Conservation (phyloP, 2,329 filamentous ascomycete genomes). For the Alternaria ethzedia region DNA sequence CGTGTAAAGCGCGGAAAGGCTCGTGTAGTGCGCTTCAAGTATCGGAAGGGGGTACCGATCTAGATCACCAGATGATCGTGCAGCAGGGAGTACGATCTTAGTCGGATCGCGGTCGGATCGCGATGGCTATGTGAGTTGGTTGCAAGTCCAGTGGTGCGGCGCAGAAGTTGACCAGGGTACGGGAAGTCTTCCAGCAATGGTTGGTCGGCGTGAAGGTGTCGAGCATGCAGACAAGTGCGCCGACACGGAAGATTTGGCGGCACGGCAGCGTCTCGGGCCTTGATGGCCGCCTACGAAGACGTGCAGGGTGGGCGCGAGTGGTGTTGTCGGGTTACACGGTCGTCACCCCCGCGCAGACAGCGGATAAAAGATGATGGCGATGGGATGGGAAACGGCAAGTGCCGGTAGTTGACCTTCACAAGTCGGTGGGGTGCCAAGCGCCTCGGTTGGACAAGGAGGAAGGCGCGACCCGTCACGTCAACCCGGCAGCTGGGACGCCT, state of each 20-base stretch:
- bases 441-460: slow-evolving; percentile 9
- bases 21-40: not conserved
- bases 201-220: slow-evolving; percentile 3
- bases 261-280: not conserved
- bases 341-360: not conserved
- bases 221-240: not conserved
- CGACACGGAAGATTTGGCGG: not conserved
- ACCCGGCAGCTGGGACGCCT: slow-evolving; percentile 12
- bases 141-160: not conserved
- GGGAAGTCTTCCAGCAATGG: not conserved
- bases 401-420: slow-evolving; percentile 1
- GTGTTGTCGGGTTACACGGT: not conserved
- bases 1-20: not conserved
- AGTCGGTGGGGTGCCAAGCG: slow-evolving; percentile 20
- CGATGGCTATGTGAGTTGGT: not conserved
- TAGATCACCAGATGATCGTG: slow-evolving; percentile 7
- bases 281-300: not conserved
- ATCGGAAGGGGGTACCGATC: not conserved
- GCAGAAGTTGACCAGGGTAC: not conserved
- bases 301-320: not conserved
- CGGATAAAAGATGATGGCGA: not conserved
- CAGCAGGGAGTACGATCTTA: slow-evolving; percentile 1
- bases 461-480: slow-evolving; percentile 23
- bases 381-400: not conserved
- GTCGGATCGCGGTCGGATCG: not conserved